Percentiles rank a stretch among this genome's conserved stretches.
These are phyloP conservation scores for Astragalus membranaceus DNA, from an alignment of 306 rosid species.

Conservation along the genomic window DNA sequence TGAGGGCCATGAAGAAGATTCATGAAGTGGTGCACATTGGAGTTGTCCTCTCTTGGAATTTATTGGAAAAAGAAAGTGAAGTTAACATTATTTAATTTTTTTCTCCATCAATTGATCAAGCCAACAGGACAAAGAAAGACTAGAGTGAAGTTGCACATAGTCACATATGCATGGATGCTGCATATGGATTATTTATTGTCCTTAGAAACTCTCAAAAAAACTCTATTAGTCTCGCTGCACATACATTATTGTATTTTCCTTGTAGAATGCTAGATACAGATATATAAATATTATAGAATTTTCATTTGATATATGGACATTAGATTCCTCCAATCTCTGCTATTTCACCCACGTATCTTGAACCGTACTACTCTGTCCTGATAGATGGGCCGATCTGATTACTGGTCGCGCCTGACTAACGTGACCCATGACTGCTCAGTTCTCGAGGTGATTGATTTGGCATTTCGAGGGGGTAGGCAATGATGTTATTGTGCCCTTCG, in stretches of 20 bases:
- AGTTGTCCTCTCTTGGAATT: too few relatives aligned
- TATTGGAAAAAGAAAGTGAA: too few relatives aligned
- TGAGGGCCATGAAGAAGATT: not conserved
- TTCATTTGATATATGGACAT: not conserved
- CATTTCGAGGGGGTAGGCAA: too few relatives aligned
- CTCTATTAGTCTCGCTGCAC: conserved; percentile 3
- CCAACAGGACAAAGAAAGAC: not conserved
- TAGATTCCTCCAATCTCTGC: not conserved
- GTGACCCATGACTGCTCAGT: too few relatives aligned
- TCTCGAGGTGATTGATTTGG: too few relatives aligned
- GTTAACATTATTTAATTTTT: not conserved
- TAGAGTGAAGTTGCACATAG: not conserved
- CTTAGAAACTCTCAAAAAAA: not conserved
- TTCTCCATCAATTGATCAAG: not conserved
- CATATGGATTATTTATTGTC: not conserved
- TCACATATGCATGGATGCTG: not conserved
- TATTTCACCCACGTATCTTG: not conserved
- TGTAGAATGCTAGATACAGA: not conserved
- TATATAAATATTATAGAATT: not conserved
- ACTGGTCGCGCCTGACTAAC: too few relatives aligned
- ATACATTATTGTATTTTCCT: not conserved
- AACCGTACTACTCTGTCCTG: too few relatives aligned
- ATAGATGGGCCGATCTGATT: too few relatives aligned
- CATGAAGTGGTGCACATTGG: not conserved
- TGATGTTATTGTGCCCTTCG: too few relatives aligned